Conservation (phyloP, 176 grass and related monocot genomes). For the Avena insularis region DNA sequence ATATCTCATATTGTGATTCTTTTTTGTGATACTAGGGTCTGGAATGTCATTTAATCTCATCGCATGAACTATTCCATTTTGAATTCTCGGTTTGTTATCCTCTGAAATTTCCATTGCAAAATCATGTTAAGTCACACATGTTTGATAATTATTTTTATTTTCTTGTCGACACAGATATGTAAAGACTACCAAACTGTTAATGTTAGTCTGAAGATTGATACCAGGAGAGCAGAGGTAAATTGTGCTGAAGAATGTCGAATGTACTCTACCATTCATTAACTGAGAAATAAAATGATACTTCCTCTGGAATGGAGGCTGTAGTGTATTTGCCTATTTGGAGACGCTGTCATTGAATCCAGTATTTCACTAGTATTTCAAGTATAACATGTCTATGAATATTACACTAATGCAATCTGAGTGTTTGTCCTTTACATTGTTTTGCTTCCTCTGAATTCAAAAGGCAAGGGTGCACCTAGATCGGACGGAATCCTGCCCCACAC, state of each 20-base stretch:
- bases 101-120: constrained; percentile 45
- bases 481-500: not conserved
- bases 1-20: constrained; percentile 43
- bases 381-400: not conserved
- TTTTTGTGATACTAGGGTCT: constrained; percentile 59
- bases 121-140: constrained; percentile 34
- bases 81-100: constrained; percentile 86
- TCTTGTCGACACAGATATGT: constrained; percentile 58
- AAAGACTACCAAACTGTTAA: constrained; percentile 72
- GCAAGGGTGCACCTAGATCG: constrained; percentile 1
- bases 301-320: too few relatives aligned
- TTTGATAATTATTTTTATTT: constrained; percentile 37
- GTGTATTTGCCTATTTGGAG: not conserved
- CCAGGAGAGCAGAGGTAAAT: constrained; percentile 66
- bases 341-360: not conserved
- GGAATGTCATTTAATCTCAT: constrained; percentile 77
- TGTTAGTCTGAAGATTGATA: constrained; percentile 64
- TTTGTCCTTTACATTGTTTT: constrained; percentile 24
- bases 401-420: not conserved
- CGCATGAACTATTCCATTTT: constrained; percentile 78
- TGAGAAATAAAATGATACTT: constrained; percentile 17
- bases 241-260: constrained; percentile 23
- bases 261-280: constrained; percentile 22
- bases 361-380: constrained; percentile 23
- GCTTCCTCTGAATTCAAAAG: constrained; percentile 27